Conservation (phyloP, 75 land plant species). For the Adiantum capillusveneris region DNA sequence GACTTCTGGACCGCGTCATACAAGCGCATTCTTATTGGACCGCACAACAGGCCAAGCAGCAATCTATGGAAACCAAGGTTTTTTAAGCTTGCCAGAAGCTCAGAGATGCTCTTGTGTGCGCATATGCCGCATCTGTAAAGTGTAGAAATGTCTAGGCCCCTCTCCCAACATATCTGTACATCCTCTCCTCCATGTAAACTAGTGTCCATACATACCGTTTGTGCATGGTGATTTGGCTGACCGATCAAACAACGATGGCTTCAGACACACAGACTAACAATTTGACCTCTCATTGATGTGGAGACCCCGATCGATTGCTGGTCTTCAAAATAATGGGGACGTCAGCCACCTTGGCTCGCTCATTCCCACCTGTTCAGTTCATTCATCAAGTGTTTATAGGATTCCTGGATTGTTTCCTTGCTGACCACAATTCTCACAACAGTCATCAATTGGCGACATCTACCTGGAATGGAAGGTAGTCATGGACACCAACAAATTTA, state of each 20-base stretch:
- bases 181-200: neutral
- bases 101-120: no score
- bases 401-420: neutral
- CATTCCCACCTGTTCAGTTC: neutral
- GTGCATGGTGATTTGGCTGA: neutral
- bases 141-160: neutral
- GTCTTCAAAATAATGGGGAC: no score
- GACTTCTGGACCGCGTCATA: conserved; percentile 73
- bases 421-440: neutral
- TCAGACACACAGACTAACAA: no score
- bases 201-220: conserved; percentile 2
- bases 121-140: no score
- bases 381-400: neutral
- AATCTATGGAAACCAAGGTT: conserved; percentile 19
- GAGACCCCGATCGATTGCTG: no score
- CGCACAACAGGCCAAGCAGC: conserved; percentile 66
- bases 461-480: conserved; percentile 5
- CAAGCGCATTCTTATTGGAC: conserved; percentile 79
- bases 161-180: neutral
- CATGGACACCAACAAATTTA: neutral
- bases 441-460: neutral
- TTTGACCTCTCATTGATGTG: no score
- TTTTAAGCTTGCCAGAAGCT: neutral
- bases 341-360: no score
- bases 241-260: no score